phyloP scores from a whole-genome alignment of 1,284 basidiomycete genomes.

The Phellopilus nigrolimitatus region DNA sequence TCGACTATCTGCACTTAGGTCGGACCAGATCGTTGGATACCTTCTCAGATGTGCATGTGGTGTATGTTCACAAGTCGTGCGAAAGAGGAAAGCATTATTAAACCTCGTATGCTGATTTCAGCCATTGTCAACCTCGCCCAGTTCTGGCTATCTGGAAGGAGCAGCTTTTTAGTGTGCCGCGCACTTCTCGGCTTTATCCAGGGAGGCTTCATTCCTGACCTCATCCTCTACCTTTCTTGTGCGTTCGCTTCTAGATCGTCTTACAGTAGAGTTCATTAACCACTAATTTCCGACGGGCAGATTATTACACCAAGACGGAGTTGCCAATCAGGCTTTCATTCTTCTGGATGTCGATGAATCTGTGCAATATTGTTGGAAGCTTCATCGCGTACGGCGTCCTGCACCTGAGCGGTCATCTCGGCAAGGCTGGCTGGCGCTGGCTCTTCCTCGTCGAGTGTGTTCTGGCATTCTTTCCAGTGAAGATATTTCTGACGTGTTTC shows the following conservation, averaged over 20 bases:
- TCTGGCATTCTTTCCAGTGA: background rate
- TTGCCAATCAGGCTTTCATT: slow-evolving; percentile 60
- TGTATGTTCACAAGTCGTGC: background rate
- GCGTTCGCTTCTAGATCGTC: slow-evolving; percentile 21
- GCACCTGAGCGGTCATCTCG: slow-evolving; percentile 51
- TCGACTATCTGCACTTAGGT: slow-evolving; percentile 32
- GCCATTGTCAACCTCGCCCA: slow-evolving; percentile 52
- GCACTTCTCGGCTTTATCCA: slow-evolving; percentile 43
- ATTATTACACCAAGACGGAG: slow-evolving; percentile 66
- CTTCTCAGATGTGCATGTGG: slow-evolving; percentile 46
- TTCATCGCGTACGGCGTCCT: slow-evolving; percentile 65
- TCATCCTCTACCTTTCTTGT: slow-evolving; percentile 65
- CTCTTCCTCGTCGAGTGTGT: slow-evolving; percentile 52
- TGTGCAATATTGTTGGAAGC: slow-evolving; percentile 49
- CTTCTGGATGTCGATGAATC: slow-evolving; percentile 63
- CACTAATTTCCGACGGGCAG: no score
- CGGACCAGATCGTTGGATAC: slow-evolving; percentile 70
- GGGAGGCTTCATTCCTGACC: slow-evolving; percentile 60
- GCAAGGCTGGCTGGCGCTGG: slow-evolving; percentile 56
- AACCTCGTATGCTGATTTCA: slow-evolving; percentile 37
- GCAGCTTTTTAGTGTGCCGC: slow-evolving; percentile 42
- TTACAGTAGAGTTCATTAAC: no score
- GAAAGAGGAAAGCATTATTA: slow-evolving; percentile 6
- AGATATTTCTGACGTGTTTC: background rate
- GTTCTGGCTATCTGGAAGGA: slow-evolving; percentile 55